A percentile compares a stretch with the other conserved stretches of the same genome.
These are phyloP conservation scores for Cryptococcus sp. DNA, from an alignment of 1,284 basidiomycete genomes.

Conservation along the genomic window DNA sequence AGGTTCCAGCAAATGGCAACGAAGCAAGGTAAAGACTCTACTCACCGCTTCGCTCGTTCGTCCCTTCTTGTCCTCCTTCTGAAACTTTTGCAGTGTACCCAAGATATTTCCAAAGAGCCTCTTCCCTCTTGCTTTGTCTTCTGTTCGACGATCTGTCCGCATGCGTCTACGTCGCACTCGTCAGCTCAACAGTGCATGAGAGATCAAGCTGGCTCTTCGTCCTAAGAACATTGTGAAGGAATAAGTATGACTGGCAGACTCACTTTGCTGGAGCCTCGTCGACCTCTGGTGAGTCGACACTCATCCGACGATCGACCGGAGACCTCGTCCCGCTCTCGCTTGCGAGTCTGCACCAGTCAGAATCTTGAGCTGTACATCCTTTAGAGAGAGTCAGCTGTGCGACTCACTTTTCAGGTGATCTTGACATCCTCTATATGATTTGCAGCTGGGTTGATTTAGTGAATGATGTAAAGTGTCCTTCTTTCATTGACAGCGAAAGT, in stretches of 20 bases:
- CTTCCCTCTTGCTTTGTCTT: constrained; percentile 48
- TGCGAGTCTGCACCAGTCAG: neutral
- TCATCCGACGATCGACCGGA: constrained; percentile 11
- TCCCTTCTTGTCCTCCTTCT: constrained; percentile 49
- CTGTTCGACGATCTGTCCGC: constrained; percentile 30
- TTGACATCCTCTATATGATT: constrained; percentile 11
- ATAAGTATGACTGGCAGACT: neutral
- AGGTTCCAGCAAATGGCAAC: neutral
- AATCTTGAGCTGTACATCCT: neutral
- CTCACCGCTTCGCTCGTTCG: constrained; percentile 46
- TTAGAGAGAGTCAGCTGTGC: neutral
- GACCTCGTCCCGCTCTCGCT: neutral
- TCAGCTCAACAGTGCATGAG: neutral
- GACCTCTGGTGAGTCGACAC: constrained; percentile 15
- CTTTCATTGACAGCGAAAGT: too few species aligned
- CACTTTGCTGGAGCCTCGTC: constrained; percentile 35
- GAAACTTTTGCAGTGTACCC: constrained; percentile 51
- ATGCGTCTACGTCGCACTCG: constrained; percentile 32
- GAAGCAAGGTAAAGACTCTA: neutral
- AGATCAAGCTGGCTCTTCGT: neutral
- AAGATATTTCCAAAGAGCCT: constrained; percentile 51
- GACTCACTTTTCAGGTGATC: constrained; percentile 22
- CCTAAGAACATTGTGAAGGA: neutral
- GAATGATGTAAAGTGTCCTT: too few species aligned
- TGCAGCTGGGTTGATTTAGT: too few species aligned